These are phyloP conservation scores for Nicotiana knightiana DNA, from an alignment of 257 asterid genomes.

Conservation along the genomic window DNA sequence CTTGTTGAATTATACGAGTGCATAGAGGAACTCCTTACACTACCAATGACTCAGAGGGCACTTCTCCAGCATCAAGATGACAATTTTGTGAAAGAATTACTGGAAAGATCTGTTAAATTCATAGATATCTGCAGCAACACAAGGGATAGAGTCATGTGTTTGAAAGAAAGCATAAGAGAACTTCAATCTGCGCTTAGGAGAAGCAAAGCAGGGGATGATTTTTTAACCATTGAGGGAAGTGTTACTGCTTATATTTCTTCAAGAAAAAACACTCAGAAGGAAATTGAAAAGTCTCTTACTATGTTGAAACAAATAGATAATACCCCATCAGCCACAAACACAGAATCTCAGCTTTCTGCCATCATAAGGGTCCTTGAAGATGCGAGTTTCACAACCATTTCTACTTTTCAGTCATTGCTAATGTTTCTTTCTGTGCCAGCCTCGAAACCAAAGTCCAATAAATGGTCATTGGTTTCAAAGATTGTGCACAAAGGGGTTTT, in stretches of 20 bases:
- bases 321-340: background rate
- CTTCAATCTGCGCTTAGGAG: conserved; percentile 32
- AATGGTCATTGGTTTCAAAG: conserved; percentile 30
- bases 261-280: conserved; percentile 24
- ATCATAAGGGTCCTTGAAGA: conserved; percentile 16
- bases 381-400: conserved; percentile 22
- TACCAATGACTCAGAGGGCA: conserved; percentile 22
- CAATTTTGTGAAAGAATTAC: conserved; percentile 13
- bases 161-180: conserved; percentile 20
- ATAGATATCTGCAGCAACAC: conserved; percentile 30
- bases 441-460: conserved; percentile 20
- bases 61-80: conserved; percentile 19
- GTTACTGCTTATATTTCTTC: conserved; percentile 10
- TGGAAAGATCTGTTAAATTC: conserved; percentile 26
- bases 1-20: conserved; percentile 25
- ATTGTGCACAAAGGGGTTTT: conserved; percentile 22
- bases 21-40: conserved; percentile 25
- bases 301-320: conserved; percentile 17
- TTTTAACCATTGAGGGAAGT: conserved; percentile 1
- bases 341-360: conserved; percentile 13
- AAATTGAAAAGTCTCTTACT: conserved; percentile 12
- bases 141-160: conserved; percentile 20
- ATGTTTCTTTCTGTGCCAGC: conserved; percentile 22
- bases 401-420: conserved; percentile 20
- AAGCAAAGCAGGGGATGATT: conserved; percentile 25